These are phyloP conservation scores for Lachnellula occidentalis DNA, from an alignment of 2,329 filamentous ascomycete genomes.

Conservation along the genomic window DNA sequence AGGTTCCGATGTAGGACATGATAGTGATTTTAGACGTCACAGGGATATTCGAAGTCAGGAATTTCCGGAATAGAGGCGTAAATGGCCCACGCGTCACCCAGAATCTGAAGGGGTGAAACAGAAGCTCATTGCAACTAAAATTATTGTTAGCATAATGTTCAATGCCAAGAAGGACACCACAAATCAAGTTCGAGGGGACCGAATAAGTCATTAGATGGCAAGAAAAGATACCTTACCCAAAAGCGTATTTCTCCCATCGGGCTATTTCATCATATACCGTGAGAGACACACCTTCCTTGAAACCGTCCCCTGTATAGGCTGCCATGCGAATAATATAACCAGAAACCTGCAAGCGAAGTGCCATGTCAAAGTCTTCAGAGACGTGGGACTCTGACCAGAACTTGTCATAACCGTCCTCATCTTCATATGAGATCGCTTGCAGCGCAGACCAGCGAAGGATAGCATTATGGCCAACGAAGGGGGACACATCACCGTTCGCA, in stretches of 20 bases:
- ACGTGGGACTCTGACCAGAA: slow-evolving; percentile 74
- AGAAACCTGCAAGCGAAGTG: slow-evolving; percentile 63
- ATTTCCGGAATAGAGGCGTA: slow-evolving; percentile 56
- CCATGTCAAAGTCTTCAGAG: slow-evolving; percentile 73
- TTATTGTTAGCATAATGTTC: not conserved
- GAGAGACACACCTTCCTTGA: slow-evolving; percentile 67
- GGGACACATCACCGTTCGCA: slow-evolving; percentile 62
- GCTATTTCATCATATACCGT: slow-evolving; percentile 68
- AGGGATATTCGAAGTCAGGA: slow-evolving; percentile 55
- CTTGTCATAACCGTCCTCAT: slow-evolving; percentile 47
- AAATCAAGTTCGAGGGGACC: not conserved
- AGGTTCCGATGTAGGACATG: slow-evolving; percentile 58
- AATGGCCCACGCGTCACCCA: slow-evolving; percentile 60
- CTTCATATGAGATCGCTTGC: slow-evolving; percentile 50
- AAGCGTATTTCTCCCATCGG: slow-evolving; percentile 69
- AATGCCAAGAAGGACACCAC: not conserved
- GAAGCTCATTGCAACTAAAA: slow-evolving; percentile 53
- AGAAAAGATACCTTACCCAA: slow-evolving; percentile 38
- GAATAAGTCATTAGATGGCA: too few species aligned
- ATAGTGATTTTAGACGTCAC: slow-evolving; percentile 65
- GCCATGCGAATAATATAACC: slow-evolving; percentile 65
- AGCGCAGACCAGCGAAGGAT: slow-evolving; percentile 64
- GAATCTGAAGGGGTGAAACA: slow-evolving; percentile 60
- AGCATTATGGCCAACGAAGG: slow-evolving; percentile 72
- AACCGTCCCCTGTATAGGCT: slow-evolving; percentile 62